Conservation (phyloP, 2,329 filamentous ascomycete genomes). For the Phaeosphaeriaceae sp. region DNA sequence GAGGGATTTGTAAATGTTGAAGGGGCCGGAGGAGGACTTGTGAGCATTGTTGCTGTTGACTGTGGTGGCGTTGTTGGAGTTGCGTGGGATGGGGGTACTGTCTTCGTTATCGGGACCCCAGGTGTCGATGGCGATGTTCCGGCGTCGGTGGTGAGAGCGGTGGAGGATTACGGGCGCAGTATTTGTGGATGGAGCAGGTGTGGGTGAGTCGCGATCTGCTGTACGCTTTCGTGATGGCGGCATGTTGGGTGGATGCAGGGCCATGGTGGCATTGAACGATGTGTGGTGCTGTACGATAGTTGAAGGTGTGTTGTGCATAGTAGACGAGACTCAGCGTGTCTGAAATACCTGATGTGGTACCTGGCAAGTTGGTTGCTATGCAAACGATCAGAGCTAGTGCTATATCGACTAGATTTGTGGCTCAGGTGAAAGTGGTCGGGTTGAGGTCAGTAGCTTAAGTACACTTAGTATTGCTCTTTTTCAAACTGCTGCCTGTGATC, state of each 20-base stretch:
- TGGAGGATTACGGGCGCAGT: conserved; percentile 22
- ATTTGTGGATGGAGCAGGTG: not conserved
- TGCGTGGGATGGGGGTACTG: too few species aligned
- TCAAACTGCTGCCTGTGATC: not conserved
- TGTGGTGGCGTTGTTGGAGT: not conserved
- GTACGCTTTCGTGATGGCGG: conserved; percentile 20
- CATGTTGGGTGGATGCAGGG: too few species aligned
- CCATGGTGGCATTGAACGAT: too few species aligned
- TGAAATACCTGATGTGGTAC: not conserved
- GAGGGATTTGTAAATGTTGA: conserved; percentile 46
- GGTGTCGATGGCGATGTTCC: conserved; percentile 25
- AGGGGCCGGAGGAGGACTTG: conserved; percentile 11
- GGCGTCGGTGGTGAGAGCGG: conserved; percentile 29
- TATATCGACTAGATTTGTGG: not conserved
- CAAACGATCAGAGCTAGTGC: not conserved
- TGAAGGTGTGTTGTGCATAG: too few species aligned
- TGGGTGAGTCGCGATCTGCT: conserved; percentile 13
- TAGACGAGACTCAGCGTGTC: not conserved
- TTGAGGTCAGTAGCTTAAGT: not conserved
- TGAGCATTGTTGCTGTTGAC: too few species aligned
- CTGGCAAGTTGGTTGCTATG: not conserved
- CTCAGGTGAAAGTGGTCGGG: not conserved
- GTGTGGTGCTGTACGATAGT: too few species aligned
- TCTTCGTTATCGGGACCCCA: conserved; percentile 24
- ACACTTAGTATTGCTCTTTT: not conserved